Percentiles rank a stretch among this genome's conserved stretches.
phyloP scores from a whole-genome alignment of 108 stramenopile species.

The Fistulifera solaris region DNA sequence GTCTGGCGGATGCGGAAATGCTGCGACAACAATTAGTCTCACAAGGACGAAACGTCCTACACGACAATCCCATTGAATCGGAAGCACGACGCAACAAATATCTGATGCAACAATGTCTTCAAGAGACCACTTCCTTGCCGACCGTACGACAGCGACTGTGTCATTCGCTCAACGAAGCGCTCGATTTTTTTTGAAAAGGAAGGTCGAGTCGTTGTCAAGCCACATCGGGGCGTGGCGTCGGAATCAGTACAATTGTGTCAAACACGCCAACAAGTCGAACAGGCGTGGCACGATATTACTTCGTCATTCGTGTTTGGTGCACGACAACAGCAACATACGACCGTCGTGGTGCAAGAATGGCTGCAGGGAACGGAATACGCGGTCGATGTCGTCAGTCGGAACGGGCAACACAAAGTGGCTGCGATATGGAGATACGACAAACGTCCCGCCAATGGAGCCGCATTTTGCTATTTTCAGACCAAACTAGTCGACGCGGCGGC shows the following conservation, averaged over 20 bases:
- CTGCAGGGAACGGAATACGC: constrained; percentile 84
- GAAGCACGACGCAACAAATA: constrained; percentile 70
- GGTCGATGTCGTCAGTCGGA: constrained; percentile 77
- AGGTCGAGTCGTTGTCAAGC: constrained; percentile 62
- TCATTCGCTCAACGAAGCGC: constrained; percentile 48
- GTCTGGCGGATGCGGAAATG: constrained; percentile 67
- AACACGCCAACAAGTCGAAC: constrained; percentile 36
- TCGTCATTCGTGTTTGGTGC: constrained; percentile 71
- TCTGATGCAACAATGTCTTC: constrained; percentile 47
- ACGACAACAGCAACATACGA: constrained; percentile 49
- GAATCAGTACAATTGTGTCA: constrained; percentile 88
- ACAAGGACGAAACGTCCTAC: not conserved
- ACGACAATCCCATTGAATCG: constrained; percentile 48
- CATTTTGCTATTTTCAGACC: constrained; percentile 83
- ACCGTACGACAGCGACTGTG: constrained; percentile 77
- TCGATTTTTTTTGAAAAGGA: constrained; percentile 41
- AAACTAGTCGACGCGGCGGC: constrained; percentile 43
- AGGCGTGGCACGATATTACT: constrained; percentile 68
- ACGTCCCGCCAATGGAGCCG: constrained; percentile 74
- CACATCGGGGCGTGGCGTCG: constrained; percentile 78
- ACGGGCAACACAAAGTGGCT: constrained; percentile 87
- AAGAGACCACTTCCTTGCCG: constrained; percentile 35
- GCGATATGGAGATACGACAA: constrained; percentile 97
- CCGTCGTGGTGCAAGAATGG: constrained; percentile 75
- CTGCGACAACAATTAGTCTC: constrained; percentile 41